These are phyloP conservation scores for Prunus salicina DNA, from an alignment of 306 rosid species.

Conservation along the genomic window DNA sequence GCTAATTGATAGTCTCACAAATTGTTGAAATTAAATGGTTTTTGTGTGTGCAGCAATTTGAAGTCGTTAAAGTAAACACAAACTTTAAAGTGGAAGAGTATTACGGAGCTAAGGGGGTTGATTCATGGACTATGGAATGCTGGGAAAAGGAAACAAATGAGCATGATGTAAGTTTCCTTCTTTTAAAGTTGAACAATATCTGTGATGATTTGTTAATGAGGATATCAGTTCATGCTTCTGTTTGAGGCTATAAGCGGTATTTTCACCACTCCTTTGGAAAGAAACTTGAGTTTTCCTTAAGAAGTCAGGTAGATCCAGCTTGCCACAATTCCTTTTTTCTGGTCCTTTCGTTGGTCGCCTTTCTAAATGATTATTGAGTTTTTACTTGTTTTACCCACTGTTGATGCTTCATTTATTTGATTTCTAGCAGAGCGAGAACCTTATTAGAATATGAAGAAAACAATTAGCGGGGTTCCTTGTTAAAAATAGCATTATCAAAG, in stretches of 20 bases:
- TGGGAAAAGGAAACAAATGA: constrained; percentile 69
- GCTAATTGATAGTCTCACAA: constrained; percentile 7
- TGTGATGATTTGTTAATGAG: not conserved
- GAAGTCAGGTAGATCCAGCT: not conserved
- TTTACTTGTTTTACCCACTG: not conserved
- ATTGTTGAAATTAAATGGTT: constrained; percentile 11
- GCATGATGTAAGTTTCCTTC: constrained; percentile 54
- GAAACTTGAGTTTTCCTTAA: not conserved
- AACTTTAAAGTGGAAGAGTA: constrained; percentile 64
- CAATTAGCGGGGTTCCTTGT: not conserved
- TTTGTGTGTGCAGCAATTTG: constrained; percentile 68
- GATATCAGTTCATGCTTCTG: constrained; percentile 8
- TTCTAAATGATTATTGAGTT: not conserved
- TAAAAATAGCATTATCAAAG: not conserved
- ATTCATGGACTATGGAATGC: constrained; percentile 53
- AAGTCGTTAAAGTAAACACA: constrained; percentile 44
- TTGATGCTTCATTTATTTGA: not conserved
- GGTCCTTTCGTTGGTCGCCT: not conserved
- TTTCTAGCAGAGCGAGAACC: not conserved
- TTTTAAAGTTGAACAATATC: constrained; percentile 10
- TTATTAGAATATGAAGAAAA: not conserved
- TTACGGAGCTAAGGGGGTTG: constrained; percentile 83
- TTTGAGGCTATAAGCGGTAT: not conserved
- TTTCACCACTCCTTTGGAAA: not conserved
- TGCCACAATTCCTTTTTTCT: not conserved